Evolutionary conservation across 495 filamentous ascomycete genomes (phyloP).

Genomic region (Aspergillus olivimuriae): DNA sequence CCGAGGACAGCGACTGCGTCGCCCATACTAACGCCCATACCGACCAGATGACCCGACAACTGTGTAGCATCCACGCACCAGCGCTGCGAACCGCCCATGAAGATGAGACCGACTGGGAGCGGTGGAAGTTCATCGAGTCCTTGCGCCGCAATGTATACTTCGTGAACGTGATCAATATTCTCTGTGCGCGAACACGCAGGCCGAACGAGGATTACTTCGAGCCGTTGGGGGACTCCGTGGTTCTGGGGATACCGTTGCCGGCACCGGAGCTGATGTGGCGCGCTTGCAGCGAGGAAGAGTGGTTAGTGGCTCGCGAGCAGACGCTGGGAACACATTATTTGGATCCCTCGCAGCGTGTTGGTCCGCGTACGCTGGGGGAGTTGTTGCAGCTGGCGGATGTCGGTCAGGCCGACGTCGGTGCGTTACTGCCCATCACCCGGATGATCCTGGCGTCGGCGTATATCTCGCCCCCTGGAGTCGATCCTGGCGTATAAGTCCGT

Average conservation of each 20-base stretch:
- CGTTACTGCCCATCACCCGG: constrained; percentile 10
- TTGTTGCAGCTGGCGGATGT: constrained; percentile 3
- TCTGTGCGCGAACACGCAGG: constrained; percentile 3
- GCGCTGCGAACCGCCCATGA: constrained; percentile 5
- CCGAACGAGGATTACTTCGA: constrained; percentile 11
- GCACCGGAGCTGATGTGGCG: constrained; percentile 16
- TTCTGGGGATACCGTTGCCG: constrained; percentile 9
- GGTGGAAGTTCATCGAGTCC: constrained; percentile 17
- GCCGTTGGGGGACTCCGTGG: constrained; percentile 7
- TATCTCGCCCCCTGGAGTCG: neutral
- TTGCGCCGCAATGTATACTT: constrained; percentile 16
- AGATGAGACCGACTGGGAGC: constrained; percentile 10
- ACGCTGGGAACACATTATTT: constrained; percentile 3
- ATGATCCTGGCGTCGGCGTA: constrained; percentile 11
- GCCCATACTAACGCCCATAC: neutral
- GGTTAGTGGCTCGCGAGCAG: constrained; percentile 8
- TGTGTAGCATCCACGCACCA: constrained; percentile 5
- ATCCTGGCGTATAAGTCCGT: too few species aligned
- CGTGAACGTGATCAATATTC: constrained; percentile 13
- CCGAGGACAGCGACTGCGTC: neutral
- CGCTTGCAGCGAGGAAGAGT: constrained; percentile 10
- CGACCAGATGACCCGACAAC: constrained; percentile 8
- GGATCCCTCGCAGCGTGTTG: neutral
- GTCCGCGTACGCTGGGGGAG: constrained; percentile 9
- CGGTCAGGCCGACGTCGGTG: constrained; percentile 2